A percentile compares a stretch with the other conserved stretches of the same genome.
These are phyloP conservation scores for Hibiscus mutabilis DNA, from an alignment of 345 rosid species.

Conservation along the genomic window DNA sequence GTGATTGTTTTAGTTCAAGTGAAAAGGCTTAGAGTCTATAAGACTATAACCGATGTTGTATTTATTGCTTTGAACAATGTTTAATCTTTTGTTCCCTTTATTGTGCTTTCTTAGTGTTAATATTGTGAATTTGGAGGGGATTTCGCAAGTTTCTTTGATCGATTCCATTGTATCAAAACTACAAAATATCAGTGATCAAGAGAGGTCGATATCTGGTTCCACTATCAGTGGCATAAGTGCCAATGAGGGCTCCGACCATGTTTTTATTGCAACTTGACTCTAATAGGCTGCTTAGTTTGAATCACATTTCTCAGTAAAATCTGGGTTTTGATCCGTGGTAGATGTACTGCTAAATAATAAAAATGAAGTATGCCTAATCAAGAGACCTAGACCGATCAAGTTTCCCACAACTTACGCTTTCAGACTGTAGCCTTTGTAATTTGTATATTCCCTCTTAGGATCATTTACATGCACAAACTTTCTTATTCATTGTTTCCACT, in stretches of 20 bases:
- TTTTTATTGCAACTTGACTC: not conserved
- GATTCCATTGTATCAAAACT: slow-evolving; percentile 50
- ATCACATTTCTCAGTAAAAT: not conserved
- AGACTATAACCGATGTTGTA: too few relatives aligned
- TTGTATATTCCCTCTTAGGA: too few relatives aligned
- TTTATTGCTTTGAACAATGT: too few relatives aligned
- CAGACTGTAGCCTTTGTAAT: too few relatives aligned
- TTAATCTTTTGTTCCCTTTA: too few relatives aligned
- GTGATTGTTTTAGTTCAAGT: too few relatives aligned
- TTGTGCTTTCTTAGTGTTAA: not conserved
- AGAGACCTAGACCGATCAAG: not conserved
- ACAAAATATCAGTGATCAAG: slow-evolving; percentile 23
- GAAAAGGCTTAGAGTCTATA: too few relatives aligned
- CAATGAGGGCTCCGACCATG: not conserved
- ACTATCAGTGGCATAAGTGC: not conserved
- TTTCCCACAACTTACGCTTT: not conserved
- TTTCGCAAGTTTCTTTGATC: slow-evolving; percentile 7
- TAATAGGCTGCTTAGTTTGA: not conserved
- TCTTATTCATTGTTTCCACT: too few relatives aligned
- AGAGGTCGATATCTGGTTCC: not conserved
- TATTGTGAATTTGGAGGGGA: slow-evolving; percentile 2
- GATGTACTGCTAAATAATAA: not conserved
- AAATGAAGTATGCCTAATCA: not conserved
- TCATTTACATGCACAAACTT: too few relatives aligned
- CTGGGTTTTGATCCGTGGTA: not conserved